Base-by-base conservation (phyloP, 306 rosid genomes). In the Astragalus membranaceus region DNA sequence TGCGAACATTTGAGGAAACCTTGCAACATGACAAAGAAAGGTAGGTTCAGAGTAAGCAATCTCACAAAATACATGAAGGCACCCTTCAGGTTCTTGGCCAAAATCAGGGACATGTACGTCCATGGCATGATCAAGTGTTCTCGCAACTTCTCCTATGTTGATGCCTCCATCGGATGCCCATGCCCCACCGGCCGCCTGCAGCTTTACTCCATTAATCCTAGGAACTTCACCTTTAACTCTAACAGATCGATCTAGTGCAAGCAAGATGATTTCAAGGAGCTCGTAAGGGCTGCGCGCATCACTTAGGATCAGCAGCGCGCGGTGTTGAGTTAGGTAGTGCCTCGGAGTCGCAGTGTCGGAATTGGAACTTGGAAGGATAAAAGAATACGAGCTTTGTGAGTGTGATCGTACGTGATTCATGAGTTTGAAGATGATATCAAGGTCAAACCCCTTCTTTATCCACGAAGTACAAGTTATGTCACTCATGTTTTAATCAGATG, bases 321-420 rank as follows among this genome's bases (percentile, higher is more conserved):
- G 64, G 20, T 5, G 16, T 7, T 8, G 74, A 50, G 23, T 20
- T 20, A 2, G 23, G 23, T 20, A 8, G 14, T 80, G 50, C 14
- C 79, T 17, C 80, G 86, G 61, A 75, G 88, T 69, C 79, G 42
- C 1, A 87, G 94, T 35, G 81, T 78, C 0, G 86, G 78, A 5
- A 60, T 89, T 23, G 88, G 87, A 63, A 83, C 23, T 20, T 20
- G 23, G 23, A 20, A 20, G 76, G 78, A 92, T 92, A 9, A 89
- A 92, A 5, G 98, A 92, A 61, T 85, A 89, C 46, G 53, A 80
- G 52, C 32, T 85, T 0, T 83, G 78, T 69, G 89, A 89, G 1
- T 84, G 78, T 49, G 80, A 61, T 15, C 23, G 23, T 20, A 2
- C 23, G 23, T 20, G 23, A 20, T 2, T 20, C 86, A 76, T 20